Conservation (phyloP, 805 yeast species). For the Starmerella bombi region DNA sequence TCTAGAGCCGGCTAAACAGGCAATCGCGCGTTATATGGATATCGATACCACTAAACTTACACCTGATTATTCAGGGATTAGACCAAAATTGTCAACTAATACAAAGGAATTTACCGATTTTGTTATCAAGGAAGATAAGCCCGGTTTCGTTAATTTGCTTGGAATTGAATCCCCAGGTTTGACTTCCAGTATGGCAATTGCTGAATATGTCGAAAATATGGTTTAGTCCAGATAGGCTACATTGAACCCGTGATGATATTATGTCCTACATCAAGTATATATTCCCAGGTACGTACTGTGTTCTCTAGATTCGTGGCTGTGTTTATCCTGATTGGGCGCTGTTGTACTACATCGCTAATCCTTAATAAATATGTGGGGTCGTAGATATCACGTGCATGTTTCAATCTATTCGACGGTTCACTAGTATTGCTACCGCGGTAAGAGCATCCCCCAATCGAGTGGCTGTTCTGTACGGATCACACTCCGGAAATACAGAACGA, state of each 20-base stretch:
- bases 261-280: no score
- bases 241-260: no score
- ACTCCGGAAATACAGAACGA: constrained; percentile 83
- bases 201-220: constrained; percentile 43
- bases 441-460: no score
- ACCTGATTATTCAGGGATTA: constrained; percentile 66
- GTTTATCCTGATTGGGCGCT: no score
- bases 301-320: no score
- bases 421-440: no score
- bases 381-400: no score
- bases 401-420: no score
- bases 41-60: constrained; percentile 39
- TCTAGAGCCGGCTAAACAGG: constrained; percentile 41
- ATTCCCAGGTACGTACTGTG: no score
- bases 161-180: constrained; percentile 89
- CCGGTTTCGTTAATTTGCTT: constrained; percentile 65
- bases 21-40: constrained; percentile 49
- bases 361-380: no score
- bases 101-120: constrained; percentile 52
- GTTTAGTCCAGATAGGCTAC: no score
- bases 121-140: constrained; percentile 53
- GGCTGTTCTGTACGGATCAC: constrained; percentile 63
- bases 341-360: no score
- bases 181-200: constrained; percentile 74
- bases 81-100: constrained; percentile 57